A percentile compares a stretch with the other conserved stretches of the same genome.
Conservation (phyloP, 179 eudicot genomes). For the Spergularia azorica region DNA sequence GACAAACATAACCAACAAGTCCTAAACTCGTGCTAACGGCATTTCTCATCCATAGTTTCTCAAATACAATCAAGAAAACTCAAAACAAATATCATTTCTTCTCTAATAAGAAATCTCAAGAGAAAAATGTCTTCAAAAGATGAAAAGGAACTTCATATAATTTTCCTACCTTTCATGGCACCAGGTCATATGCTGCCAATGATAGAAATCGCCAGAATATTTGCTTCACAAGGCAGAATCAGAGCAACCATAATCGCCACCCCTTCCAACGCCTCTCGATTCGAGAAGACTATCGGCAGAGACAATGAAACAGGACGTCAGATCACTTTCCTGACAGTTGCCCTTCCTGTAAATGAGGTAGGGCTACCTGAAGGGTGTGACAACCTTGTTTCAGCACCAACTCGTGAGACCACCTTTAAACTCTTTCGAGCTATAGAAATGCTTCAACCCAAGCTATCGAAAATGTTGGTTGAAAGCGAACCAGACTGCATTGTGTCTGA, state of each 20-base stretch:
- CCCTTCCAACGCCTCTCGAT: constrained; percentile 29
- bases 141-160: constrained; percentile 24
- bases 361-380: constrained; percentile 54
- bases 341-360: constrained; percentile 38
- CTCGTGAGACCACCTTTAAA: constrained; percentile 29
- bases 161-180: constrained; percentile 45
- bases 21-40: too few relatives aligned
- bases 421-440: constrained; percentile 33
- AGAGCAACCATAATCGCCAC: constrained; percentile 44
- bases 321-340: constrained; percentile 29
- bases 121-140: not conserved
- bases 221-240: constrained; percentile 26
- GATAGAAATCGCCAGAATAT: constrained; percentile 38
- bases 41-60: too few relatives aligned
- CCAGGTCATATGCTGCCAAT: constrained; percentile 55
- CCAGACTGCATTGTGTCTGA: constrained; percentile 64
- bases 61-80: too few relatives aligned
- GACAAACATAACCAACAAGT: too few relatives aligned
- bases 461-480: constrained; percentile 8
- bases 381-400: constrained; percentile 28
- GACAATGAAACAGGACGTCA: constrained; percentile 8
- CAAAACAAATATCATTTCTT: too few relatives aligned
- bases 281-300: constrained; percentile 12
- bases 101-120: not conserved
- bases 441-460: constrained; percentile 36